Conservation (phyloP, 1,284 basidiomycete genomes). For the Trichosporon faecale region DNA sequence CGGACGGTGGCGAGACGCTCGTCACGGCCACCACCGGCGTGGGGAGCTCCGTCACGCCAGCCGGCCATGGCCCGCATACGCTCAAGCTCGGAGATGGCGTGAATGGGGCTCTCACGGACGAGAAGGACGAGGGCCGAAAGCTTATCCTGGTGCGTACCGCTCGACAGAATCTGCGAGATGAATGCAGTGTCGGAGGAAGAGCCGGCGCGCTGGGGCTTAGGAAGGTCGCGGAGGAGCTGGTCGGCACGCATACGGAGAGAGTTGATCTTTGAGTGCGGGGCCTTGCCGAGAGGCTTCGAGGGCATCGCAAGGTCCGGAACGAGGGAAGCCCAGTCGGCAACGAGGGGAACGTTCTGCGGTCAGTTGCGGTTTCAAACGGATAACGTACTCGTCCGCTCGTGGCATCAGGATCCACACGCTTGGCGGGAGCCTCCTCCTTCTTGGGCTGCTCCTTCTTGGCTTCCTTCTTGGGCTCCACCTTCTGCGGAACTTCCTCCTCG, state of each 20-base stretch:
- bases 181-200: slow-evolving; percentile 71
- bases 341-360: slow-evolving; percentile 35
- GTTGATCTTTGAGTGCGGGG: slow-evolving; percentile 30
- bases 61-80: slow-evolving; percentile 73
- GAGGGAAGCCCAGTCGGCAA: slow-evolving; percentile 37
- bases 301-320: slow-evolving; percentile 33
- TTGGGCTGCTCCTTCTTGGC: slow-evolving; percentile 28
- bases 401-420: slow-evolving; percentile 28
- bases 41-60: slow-evolving; percentile 58
- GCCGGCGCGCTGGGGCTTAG: slow-evolving; percentile 37
- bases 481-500: slow-evolving; percentile 43
- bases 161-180: slow-evolving; percentile 74
- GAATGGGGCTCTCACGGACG: slow-evolving; percentile 84
- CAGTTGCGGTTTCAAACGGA: not conserved
- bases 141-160: slow-evolving; percentile 88
- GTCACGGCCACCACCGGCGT: slow-evolving; percentile 59
- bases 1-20: slow-evolving; percentile 86
- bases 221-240: slow-evolving; percentile 36
- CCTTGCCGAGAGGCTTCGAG: slow-evolving; percentile 25
- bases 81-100: slow-evolving; percentile 79
- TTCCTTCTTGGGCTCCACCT: slow-evolving; percentile 40
- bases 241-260: slow-evolving; percentile 35
- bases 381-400: slow-evolving; percentile 34
- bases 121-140: slow-evolving; percentile 89
- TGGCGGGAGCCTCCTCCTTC: slow-evolving; percentile 43